phyloP scores from a whole-genome alignment of 1,139 yeast species.

The Diutina sp. region DNA sequence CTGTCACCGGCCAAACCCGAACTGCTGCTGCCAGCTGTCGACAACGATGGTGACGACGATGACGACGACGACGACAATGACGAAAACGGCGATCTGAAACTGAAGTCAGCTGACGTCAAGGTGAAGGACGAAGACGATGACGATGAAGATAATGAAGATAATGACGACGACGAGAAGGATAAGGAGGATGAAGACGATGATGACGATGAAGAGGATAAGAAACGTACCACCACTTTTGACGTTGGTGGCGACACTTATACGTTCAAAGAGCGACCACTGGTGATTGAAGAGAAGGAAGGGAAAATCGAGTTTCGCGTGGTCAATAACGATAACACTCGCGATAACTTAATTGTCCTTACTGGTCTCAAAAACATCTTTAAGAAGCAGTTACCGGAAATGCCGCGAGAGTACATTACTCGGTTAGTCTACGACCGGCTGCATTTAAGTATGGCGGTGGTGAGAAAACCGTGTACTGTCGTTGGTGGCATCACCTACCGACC shows the following conservation, averaged over 20 bases:
- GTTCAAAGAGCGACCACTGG: slow-evolving; percentile 88
- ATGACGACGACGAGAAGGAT: slow-evolving; percentile 19
- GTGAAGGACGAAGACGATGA: slow-evolving; percentile 30
- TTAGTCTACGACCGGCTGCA: slow-evolving; percentile 91
- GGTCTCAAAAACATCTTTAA: slow-evolving; percentile 94
- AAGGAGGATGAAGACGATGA: slow-evolving; percentile 34
- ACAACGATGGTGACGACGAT: slow-evolving; percentile 8
- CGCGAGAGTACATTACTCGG: slow-evolving; percentile 89
- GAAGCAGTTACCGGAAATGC: slow-evolving; percentile 97
- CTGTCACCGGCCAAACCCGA: background rate
- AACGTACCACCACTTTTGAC: slow-evolving; percentile 24
- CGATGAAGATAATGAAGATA: slow-evolving; percentile 40
- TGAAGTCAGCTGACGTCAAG: slow-evolving; percentile 7
- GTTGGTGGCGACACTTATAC: slow-evolving; percentile 73
- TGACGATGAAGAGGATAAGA: slow-evolving; percentile 42
- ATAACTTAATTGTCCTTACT: slow-evolving; percentile 80
- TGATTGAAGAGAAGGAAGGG: slow-evolving; percentile 83
- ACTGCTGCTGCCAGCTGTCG: background rate
- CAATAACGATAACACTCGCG: slow-evolving; percentile 81
- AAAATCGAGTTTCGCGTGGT: slow-evolving; percentile 91
- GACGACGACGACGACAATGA: slow-evolving; percentile 5
- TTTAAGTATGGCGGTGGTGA: slow-evolving; percentile 87
- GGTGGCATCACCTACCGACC: slow-evolving; percentile 98
- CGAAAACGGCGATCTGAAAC: background rate
- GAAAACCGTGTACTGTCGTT: slow-evolving; percentile 87